These are phyloP conservation scores for Sarocladium brachiariae DNA, from an alignment of 2,329 filamentous ascomycete species.

Conservation along the genomic window DNA sequence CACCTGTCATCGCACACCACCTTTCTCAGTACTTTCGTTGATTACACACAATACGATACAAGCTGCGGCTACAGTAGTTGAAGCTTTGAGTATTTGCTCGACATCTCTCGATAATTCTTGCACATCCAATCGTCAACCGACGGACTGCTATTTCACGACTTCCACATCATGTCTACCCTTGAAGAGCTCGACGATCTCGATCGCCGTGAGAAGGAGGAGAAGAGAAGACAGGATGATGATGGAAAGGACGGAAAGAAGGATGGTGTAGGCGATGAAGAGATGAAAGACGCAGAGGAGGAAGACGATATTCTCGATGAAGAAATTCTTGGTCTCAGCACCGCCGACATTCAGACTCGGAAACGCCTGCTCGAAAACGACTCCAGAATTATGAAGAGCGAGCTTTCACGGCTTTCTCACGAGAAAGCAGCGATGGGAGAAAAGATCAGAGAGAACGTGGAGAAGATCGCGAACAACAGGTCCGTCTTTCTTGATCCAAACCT, in stretches of 20 bases:
- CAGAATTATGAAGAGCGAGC: conserved; percentile 97
- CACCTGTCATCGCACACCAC: background rate
- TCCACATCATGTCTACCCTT: conserved; percentile 69
- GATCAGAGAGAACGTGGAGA: conserved; percentile 98
- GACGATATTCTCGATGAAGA: conserved; percentile 87
- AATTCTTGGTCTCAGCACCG: conserved; percentile 85
- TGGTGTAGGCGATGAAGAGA: conserved; percentile 72
- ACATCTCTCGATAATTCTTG: too few relatives aligned
- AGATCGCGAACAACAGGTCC: conserved; percentile 98
- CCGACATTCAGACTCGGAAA: conserved; percentile 87
- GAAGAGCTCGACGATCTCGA: conserved; percentile 89
- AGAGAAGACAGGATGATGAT: conserved; percentile 31
- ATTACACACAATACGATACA: background rate
- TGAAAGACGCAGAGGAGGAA: conserved; percentile 73
- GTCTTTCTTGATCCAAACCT: too few relatives aligned
- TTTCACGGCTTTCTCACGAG: conserved; percentile 87
- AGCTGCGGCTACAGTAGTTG: too few relatives aligned
- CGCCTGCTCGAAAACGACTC: conserved; percentile 95
- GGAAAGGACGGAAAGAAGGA: conserved; percentile 35
- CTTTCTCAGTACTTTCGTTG: background rate
- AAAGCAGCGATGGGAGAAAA: conserved; percentile 95
- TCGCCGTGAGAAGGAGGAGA: conserved; percentile 70
- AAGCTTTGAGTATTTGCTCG: too few relatives aligned
- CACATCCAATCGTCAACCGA: background rate
- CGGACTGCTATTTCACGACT: background rate